phyloP scores from a whole-genome alignment of 2,329 filamentous ascomycete genomes.

The Lachnellula arida region DNA sequence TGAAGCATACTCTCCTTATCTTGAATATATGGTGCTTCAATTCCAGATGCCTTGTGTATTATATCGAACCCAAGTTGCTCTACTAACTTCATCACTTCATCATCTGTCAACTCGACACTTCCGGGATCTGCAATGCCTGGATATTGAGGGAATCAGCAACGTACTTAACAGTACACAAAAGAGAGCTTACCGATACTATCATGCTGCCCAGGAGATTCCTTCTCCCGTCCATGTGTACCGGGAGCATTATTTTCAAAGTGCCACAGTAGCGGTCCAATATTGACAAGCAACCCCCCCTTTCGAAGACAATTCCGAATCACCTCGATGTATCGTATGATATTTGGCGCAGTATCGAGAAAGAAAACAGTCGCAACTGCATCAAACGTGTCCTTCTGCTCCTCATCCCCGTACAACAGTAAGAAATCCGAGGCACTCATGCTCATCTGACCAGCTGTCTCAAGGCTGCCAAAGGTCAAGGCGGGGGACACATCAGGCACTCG shows the following conservation, averaged over 20 bases:
- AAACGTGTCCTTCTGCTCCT: conserved; percentile 57
- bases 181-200: conserved; percentile 39
- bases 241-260: conserved; percentile 79
- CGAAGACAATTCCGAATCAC: conserved; percentile 74
- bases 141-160: background rate
- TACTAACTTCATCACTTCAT: conserved; percentile 78
- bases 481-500: conserved; percentile 78
- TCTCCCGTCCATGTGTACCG: conserved; percentile 45
- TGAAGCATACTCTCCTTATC: conserved; percentile 81
- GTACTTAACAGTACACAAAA: background rate
- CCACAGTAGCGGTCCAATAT: conserved; percentile 89
- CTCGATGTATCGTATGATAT: conserved; percentile 84
- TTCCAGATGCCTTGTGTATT: conserved; percentile 53
- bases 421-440: conserved; percentile 94
- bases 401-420: conserved; percentile 71
- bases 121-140: conserved; percentile 82
- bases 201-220: conserved; percentile 46
- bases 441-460: conserved; percentile 58
- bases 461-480: conserved; percentile 45
- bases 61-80: conserved; percentile 72
- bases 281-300: conserved; percentile 77
- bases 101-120: conserved; percentile 82
- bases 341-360: conserved; percentile 95
- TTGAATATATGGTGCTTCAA: conserved; percentile 82
- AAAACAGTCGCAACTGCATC: conserved; percentile 85